Percentiles rank a stretch among this genome's conserved stretches.
Conservation (phyloP, 1,284 basidiomycete species). For the Phellinidium pouzarii region DNA sequence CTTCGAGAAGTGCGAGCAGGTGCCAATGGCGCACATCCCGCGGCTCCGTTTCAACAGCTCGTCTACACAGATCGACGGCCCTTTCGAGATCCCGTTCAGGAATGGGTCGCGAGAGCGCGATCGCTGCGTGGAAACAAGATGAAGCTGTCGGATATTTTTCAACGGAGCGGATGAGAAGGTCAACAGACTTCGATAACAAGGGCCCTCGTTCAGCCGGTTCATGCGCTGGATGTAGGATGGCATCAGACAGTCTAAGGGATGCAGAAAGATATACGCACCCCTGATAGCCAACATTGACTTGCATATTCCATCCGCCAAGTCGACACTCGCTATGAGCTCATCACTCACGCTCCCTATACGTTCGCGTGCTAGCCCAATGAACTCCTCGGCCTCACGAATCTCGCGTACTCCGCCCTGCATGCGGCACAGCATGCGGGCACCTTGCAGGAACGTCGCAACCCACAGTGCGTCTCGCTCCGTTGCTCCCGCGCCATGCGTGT, state of each 20-base stretch:
- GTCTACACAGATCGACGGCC: conserved; percentile 65
- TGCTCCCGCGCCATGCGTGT: conserved; percentile 18
- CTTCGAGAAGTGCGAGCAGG: conserved; percentile 78
- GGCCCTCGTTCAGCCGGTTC: conserved; percentile 54
- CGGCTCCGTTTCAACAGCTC: conserved; percentile 72
- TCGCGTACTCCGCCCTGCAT: conserved; percentile 39
- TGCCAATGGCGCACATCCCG: conserved; percentile 85
- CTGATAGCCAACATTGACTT: conserved; percentile 51
- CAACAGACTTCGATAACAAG: conserved; percentile 55
- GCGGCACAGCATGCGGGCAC: conserved; percentile 67
- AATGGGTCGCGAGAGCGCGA: conserved; percentile 65
- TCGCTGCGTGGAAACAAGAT: conserved; percentile 74
- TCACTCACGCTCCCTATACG: conserved; percentile 42
- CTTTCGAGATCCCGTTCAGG: conserved; percentile 59
- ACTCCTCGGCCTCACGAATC: conserved; percentile 49
- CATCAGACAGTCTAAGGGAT: conserved; percentile 2
- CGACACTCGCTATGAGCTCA: conserved; percentile 46
- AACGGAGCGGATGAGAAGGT: conserved; percentile 50
- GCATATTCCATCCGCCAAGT: conserved; percentile 65
- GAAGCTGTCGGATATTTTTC: conserved; percentile 51
- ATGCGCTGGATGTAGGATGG: conserved; percentile 41
- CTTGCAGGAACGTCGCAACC: conserved; percentile 67
- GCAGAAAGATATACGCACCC: conserved; percentile 33
- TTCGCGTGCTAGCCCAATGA: conserved; percentile 50
- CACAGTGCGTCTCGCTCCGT: conserved; percentile 46